Conservation (phyloP, 768 basidiomycete genomes). For the Suillus variegatus region DNA sequence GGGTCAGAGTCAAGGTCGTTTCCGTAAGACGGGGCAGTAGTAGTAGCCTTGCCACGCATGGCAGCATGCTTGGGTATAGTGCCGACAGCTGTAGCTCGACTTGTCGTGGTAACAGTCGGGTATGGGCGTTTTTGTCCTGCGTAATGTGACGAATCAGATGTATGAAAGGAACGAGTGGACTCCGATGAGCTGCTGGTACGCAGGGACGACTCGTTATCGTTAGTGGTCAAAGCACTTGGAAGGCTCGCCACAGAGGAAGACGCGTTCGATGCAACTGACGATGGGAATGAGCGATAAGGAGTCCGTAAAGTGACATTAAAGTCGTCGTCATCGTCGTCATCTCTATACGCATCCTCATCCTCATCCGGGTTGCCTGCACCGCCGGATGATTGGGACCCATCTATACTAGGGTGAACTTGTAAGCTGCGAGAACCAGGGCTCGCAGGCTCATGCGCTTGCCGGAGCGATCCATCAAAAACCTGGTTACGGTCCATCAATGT, state of each 20-base stretch:
- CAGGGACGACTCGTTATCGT: slow-evolving; percentile 39
- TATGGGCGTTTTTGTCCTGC: slow-evolving; percentile 45
- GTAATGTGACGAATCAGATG: slow-evolving; percentile 34
- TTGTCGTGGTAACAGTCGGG: slow-evolving; percentile 11
- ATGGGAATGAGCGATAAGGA: slow-evolving; percentile 41
- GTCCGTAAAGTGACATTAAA: slow-evolving; percentile 71
- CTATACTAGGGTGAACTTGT: slow-evolving; percentile 40
- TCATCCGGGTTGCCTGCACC: slow-evolving; percentile 29
- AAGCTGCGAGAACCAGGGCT: slow-evolving; percentile 56
- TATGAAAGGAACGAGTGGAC: slow-evolving; percentile 36
- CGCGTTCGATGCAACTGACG: slow-evolving; percentile 21
- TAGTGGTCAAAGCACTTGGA: slow-evolving; percentile 37
- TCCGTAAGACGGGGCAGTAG: slow-evolving; percentile 5
- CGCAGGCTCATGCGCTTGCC: slow-evolving; percentile 57
- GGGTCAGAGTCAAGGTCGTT: slow-evolving; percentile 22
- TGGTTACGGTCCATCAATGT: slow-evolving; percentile 28
- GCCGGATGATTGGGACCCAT: slow-evolving; percentile 16
- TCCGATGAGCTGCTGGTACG: slow-evolving; percentile 44
- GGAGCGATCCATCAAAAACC: slow-evolving; percentile 76
- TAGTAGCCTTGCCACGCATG: slow-evolving; percentile 23
- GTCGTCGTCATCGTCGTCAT: slow-evolving; percentile 58
- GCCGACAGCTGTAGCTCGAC: background rate
- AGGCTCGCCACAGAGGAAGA: slow-evolving; percentile 29
- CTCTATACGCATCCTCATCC: slow-evolving; percentile 18
- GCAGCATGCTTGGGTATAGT: slow-evolving; percentile 26